Percentiles rank a stretch among this genome's conserved stretches.
Evolutionary conservation across 1,139 yeast species (phyloP).

Genomic region (Magnusiomyces suaveolens): DNA sequence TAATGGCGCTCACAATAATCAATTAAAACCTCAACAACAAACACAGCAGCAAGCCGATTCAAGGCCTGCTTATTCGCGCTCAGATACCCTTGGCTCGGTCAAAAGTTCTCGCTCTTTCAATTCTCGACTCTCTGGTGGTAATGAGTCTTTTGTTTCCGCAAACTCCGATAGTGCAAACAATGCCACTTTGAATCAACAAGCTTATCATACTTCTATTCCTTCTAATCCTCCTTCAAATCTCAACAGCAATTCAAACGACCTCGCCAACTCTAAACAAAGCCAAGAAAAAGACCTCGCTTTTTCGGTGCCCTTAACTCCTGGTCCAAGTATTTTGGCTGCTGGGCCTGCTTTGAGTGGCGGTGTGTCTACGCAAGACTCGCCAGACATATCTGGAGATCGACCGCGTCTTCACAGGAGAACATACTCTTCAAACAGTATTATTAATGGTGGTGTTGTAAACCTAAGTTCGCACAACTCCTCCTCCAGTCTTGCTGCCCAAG

Average conservation of each 20-base stretch:
- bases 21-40: constrained; percentile 15
- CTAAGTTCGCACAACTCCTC: constrained; percentile 4
- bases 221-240: not conserved
- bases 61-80: constrained; percentile 18
- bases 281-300: not conserved
- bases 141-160: constrained; percentile 25
- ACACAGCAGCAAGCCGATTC: not conserved
- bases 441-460: constrained; percentile 11
- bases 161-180: constrained; percentile 3
- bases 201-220: not conserved
- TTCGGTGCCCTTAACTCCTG: constrained; percentile 10
- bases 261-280: not conserved
- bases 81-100: constrained; percentile 37
- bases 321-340: constrained; percentile 15
- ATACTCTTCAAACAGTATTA: constrained; percentile 11
- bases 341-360: not conserved
- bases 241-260: not conserved
- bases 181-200: constrained; percentile 3
- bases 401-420: constrained; percentile 11
- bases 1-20: not conserved
- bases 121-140: constrained; percentile 23
- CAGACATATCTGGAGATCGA: constrained; percentile 6
- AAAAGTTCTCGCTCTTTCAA: constrained; percentile 30
- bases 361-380: constrained; percentile 1
- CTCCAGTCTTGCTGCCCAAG: not conserved